phyloP scores from a whole-genome alignment of 176 grass and related monocot genomes.

The Alopecurus myosuroides region DNA sequence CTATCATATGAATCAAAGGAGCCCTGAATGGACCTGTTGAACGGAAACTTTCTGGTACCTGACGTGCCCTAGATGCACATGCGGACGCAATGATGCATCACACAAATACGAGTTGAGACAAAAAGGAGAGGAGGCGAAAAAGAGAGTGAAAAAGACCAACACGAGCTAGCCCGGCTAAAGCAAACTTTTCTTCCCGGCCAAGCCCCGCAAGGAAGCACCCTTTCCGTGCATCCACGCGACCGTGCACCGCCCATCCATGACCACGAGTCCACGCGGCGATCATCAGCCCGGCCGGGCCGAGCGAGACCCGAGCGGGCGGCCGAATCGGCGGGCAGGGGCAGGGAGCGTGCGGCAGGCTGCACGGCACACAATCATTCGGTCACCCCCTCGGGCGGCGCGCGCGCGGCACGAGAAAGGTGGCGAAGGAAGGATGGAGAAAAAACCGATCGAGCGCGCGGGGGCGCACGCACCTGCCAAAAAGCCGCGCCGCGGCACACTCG shows the following conservation, averaged over 20 bases:
- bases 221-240: not conserved
- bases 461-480: slow-evolving; percentile 24
- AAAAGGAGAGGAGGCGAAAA: slow-evolving; percentile 5
- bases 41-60: slow-evolving; percentile 18
- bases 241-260: not conserved
- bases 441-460: not conserved
- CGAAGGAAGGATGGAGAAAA: not conserved
- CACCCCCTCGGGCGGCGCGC: slow-evolving; percentile 14
- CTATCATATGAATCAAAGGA: too few relatives aligned
- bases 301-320: too few relatives aligned
- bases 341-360: slow-evolving; percentile 8
- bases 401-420: not conserved
- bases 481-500: not conserved
- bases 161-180: not conserved
- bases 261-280: not conserved
- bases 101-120: slow-evolving; percentile 27
- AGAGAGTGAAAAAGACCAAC: not conserved
- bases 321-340: too few relatives aligned
- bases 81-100: not conserved
- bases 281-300: not conserved
- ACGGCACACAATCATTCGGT: slow-evolving; percentile 48
- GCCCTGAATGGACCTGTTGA: not conserved
- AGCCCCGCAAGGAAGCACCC: not conserved
- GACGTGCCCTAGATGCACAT: not conserved
- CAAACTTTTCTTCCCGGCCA: not conserved